Conservation (phyloP, 83 land plant species). For the Thuja plicata region DNA sequence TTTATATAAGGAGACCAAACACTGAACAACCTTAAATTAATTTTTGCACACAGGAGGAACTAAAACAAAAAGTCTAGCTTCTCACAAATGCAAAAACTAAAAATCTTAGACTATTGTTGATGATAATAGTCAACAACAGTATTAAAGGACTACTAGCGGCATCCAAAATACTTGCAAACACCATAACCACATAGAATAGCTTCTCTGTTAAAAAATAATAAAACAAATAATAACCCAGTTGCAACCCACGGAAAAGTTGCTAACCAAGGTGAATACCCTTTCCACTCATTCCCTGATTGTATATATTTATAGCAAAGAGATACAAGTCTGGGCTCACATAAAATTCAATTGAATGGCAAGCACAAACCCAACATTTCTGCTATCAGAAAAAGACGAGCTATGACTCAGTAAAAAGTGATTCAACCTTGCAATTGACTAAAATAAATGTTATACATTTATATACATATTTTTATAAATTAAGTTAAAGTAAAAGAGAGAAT, state of each 20-base stretch:
- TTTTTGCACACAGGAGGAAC: no score
- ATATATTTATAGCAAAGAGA: background rate
- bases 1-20: background rate
- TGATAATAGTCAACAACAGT: background rate
- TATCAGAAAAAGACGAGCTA: no score
- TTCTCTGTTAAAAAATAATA: no score
- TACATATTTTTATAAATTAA: no score
- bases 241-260: no score
- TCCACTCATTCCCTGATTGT: background rate
- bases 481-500: no score
- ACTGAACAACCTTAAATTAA: background rate
- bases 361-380: background rate
- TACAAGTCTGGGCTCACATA: background rate
- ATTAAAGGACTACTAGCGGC: background rate
- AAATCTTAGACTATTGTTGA: background rate
- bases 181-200: background rate
- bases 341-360: background rate
- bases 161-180: background rate
- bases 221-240: background rate
- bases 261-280: background rate
- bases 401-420: no score
- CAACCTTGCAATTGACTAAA: no score
- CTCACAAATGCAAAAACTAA: background rate
- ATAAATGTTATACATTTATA: no score
- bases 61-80: no score